These are phyloP conservation scores for Vaccinium vitisidaea DNA, from an alignment of 148 eudicot species.

Conservation along the genomic window DNA sequence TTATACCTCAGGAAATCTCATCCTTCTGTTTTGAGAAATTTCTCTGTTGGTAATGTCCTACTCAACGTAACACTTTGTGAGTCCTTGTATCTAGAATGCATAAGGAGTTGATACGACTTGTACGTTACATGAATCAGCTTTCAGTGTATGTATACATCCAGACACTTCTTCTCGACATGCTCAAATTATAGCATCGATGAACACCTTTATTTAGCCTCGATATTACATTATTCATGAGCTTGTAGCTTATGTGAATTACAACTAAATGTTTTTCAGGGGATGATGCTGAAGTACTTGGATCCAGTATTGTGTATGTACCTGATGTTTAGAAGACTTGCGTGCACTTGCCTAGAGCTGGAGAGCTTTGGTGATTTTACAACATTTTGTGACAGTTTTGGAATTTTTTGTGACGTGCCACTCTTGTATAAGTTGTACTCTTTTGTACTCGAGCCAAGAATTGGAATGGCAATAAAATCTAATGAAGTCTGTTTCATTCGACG, in stretches of 20 bases:
- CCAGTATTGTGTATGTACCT: background rate
- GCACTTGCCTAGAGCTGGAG: background rate
- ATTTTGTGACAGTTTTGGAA: background rate
- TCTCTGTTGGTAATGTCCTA: too few species aligned
- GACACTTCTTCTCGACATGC: background rate
- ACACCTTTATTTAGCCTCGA: background rate
- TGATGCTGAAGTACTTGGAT: background rate
- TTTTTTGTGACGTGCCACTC: background rate
- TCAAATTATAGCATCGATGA: background rate
- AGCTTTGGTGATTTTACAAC: background rate
- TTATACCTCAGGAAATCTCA: too few species aligned
- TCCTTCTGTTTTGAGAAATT: too few species aligned
- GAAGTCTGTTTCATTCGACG: background rate
- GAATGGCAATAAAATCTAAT: background rate
- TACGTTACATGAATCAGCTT: too few species aligned
- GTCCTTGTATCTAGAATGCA: too few species aligned
- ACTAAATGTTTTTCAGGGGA: background rate
- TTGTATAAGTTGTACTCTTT: background rate
- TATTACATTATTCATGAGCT: background rate
- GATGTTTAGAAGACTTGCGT: background rate
- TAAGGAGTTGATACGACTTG: too few species aligned
- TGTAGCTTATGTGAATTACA: background rate
- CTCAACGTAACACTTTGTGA: too few species aligned
- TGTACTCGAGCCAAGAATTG: background rate
- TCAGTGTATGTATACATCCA: too few species aligned